phyloP scores from a whole-genome alignment of 768 basidiomycete genomes.

The Candolleomyces efflorescens region DNA sequence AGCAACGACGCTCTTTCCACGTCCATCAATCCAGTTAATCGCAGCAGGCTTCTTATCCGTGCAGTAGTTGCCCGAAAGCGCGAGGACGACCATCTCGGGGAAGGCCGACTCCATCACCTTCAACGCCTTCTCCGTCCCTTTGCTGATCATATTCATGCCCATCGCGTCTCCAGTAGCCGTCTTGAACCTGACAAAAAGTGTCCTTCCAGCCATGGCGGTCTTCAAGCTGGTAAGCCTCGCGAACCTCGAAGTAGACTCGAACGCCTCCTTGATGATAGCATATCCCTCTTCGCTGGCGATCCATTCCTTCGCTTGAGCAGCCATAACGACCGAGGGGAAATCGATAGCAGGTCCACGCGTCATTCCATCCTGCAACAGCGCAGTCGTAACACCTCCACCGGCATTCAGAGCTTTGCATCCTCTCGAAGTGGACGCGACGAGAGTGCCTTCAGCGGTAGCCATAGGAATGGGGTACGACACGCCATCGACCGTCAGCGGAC shows the following conservation, averaged over 20 bases:
- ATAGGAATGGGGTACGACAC: conserved; percentile 86
- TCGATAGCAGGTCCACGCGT: conserved; percentile 98
- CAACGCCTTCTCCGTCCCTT: conserved; percentile 94
- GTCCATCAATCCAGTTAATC: conserved; percentile 99
- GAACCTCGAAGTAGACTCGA: conserved; percentile 93
- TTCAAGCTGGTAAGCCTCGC: conserved; percentile 83
- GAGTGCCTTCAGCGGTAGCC: conserved; percentile 99
- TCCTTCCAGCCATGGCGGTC: conserved; percentile 88
- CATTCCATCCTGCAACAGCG: conserved; percentile 91
- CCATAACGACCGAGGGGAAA: conserved; percentile 77
- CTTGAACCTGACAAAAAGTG: conserved; percentile 89
- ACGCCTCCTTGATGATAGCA: conserved; percentile 70
- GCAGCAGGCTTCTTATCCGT: conserved; percentile 99
- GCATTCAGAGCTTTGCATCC: conserved; percentile 98
- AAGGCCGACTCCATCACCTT: conserved; percentile 73
- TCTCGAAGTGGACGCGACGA: conserved; percentile 95
- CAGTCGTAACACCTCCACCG: conserved; percentile 92
- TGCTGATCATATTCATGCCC: conserved; percentile 99
- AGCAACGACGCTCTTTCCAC: conserved; percentile 96
- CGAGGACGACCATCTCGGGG: conserved; percentile 88
- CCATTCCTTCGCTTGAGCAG: conserved; percentile 86
- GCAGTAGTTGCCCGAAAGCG: conserved; percentile 96
- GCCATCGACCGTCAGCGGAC: conserved; percentile 90
- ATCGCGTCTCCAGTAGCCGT: conserved; percentile 97
- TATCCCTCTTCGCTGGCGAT: conserved; percentile 81